These are phyloP conservation scores for Erigeron philadelphicus DNA, from an alignment of 140 eudicot genomes.

Conservation along the genomic window DNA sequence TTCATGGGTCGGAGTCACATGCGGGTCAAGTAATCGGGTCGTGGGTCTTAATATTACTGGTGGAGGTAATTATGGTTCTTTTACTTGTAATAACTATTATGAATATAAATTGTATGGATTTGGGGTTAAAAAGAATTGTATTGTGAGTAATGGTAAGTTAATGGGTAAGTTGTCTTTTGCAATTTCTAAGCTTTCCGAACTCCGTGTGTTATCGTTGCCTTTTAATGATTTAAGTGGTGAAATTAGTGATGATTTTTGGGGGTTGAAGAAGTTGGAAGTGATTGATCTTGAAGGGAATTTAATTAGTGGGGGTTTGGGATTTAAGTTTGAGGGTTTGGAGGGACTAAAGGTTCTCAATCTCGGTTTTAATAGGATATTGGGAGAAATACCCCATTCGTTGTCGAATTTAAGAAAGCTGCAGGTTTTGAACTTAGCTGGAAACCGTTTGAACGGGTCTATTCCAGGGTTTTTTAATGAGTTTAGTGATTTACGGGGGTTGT, in stretches of 20 bases:
- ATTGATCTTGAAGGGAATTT: slow-evolving; percentile 81
- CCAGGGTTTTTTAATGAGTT: slow-evolving; percentile 48
- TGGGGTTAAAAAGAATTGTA: slow-evolving; percentile 62
- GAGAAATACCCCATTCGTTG: slow-evolving; percentile 54
- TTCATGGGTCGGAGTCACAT: slow-evolving; percentile 64
- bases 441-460: slow-evolving; percentile 56
- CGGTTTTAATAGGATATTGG: slow-evolving; percentile 66
- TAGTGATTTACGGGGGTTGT: slow-evolving; percentile 48
- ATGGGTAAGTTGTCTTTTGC: slow-evolving; percentile 46
- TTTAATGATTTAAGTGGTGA: slow-evolving; percentile 62
- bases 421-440: slow-evolving; percentile 63
- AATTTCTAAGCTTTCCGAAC: slow-evolving; percentile 52
- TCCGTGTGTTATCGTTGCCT: slow-evolving; percentile 60
- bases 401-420: slow-evolving; percentile 40
- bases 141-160: slow-evolving; percentile 31
- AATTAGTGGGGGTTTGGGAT: slow-evolving; percentile 41
- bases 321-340: slow-evolving; percentile 33
- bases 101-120: slow-evolving; percentile 56
- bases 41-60: slow-evolving; percentile 58
- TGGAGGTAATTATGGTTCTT: slow-evolving; percentile 59
- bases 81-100: slow-evolving; percentile 53
- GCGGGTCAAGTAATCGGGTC: slow-evolving; percentile 60
- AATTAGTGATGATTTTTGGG: slow-evolving; percentile 55
- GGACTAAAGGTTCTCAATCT: slow-evolving; percentile 56
- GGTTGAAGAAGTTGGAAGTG: slow-evolving; percentile 67